Conservation (phyloP, 768 basidiomycete species). For the Auricularia sp. region DNA sequence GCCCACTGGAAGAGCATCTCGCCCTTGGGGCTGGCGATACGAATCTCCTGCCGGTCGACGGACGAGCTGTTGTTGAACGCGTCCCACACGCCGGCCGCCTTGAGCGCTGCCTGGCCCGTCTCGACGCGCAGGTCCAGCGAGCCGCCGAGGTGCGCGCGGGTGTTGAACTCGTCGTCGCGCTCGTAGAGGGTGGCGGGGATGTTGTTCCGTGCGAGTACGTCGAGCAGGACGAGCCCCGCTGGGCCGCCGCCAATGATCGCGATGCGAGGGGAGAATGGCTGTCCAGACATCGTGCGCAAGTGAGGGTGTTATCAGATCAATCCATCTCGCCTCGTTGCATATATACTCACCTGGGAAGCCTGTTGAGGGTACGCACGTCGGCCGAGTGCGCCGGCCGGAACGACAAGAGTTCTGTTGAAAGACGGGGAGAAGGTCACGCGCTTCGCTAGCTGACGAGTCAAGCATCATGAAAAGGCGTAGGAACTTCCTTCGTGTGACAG, state of each 20-base stretch:
- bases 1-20: background rate
- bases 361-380: too few relatives aligned
- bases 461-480: too few relatives aligned
- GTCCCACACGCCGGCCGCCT: conserved; percentile 13
- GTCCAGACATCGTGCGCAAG: too few relatives aligned
- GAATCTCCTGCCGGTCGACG: conserved; percentile 13
- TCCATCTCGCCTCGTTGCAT: too few relatives aligned
- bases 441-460: too few relatives aligned
- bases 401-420: too few relatives aligned
- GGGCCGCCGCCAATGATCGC: conserved; percentile 20
- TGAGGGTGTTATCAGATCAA: too few relatives aligned
- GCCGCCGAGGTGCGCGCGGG: conserved; percentile 15
- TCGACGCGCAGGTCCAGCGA: conserved; percentile 19
- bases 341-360: too few relatives aligned
- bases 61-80: conserved; percentile 13
- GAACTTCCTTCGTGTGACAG: too few relatives aligned
- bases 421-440: too few relatives aligned
- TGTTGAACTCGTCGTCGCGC: conserved; percentile 9
- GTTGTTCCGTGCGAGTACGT: conserved; percentile 15
- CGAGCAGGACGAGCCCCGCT: conserved; percentile 18
- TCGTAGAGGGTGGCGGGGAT: conserved; percentile 16
- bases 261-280: conserved; percentile 2
- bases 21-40: conserved; percentile 9
- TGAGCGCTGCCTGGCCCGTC: conserved; percentile 16
- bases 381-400: too few relatives aligned